phyloP scores from a whole-genome alignment of 805 yeast genomes.

The Kregervanrija fluxuum region DNA sequence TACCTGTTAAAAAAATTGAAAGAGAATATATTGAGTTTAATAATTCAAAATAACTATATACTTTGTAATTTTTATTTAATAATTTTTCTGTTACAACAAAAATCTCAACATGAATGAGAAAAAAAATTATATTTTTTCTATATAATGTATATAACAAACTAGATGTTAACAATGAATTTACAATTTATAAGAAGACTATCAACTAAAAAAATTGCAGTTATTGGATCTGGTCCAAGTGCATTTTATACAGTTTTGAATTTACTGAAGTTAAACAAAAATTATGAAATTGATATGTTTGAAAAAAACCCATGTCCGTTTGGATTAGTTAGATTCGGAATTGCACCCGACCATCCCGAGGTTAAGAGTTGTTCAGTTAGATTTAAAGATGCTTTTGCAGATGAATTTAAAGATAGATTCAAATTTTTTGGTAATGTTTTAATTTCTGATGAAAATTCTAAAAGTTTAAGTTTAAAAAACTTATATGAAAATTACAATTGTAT shows the following conservation, averaged over 20 bases:
- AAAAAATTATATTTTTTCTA: neutral
- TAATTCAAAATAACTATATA: neutral
- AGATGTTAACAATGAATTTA: neutral
- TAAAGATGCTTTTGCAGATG: slow-evolving; percentile 33
- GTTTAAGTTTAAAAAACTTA: slow-evolving; percentile 41
- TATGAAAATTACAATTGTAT: slow-evolving; percentile 59
- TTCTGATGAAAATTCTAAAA: slow-evolving; percentile 27
- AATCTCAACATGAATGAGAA: neutral
- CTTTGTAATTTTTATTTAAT: neutral
- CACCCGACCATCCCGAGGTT: slow-evolving; percentile 96
- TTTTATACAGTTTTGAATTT: slow-evolving; percentile 81
- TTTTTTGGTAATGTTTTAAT: slow-evolving; percentile 68
- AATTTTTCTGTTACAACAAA: neutral
- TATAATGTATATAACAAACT: neutral
- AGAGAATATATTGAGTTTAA: slow-evolving; percentile 18
- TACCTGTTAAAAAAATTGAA: slow-evolving; percentile 18
- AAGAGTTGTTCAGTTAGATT: slow-evolving; percentile 78
- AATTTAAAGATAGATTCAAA: slow-evolving; percentile 28
- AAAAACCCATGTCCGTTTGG: slow-evolving; percentile 88
- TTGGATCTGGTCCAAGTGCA: slow-evolving; percentile 97
- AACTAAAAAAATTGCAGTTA: slow-evolving; percentile 50
- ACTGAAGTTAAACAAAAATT: slow-evolving; percentile 31
- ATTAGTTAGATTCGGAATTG: slow-evolving; percentile 89
- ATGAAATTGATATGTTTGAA: slow-evolving; percentile 70
- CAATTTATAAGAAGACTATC: neutral